phyloP scores from a whole-genome alignment of 2,329 filamentous ascomycete genomes.

The Hypomyces rosellus region DNA sequence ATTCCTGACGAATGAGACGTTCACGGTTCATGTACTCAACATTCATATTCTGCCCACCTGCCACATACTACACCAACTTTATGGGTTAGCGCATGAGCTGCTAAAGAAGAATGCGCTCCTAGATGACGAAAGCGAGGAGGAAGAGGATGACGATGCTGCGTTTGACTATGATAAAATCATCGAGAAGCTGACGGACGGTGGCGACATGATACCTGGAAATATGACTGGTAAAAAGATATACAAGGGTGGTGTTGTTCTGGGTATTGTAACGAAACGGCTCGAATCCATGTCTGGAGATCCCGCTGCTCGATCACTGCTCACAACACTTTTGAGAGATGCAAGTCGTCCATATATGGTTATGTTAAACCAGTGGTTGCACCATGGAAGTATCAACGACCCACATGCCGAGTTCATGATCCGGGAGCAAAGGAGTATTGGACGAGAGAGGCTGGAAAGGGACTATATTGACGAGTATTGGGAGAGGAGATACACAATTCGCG shows the following conservation, averaged over 20 bases:
- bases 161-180: slow-evolving; percentile 91
- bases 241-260: slow-evolving; percentile 94
- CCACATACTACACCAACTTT: slow-evolving; percentile 87
- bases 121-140: slow-evolving; percentile 69
- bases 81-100: slow-evolving; percentile 79
- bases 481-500: slow-evolving; percentile 88
- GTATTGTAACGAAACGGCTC: slow-evolving; percentile 75
- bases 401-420: slow-evolving; percentile 92
- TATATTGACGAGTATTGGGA: slow-evolving; percentile 99
- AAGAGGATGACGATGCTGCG: slow-evolving; percentile 64
- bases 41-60: slow-evolving; percentile 84
- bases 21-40: slow-evolving; percentile 89
- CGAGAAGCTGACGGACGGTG: slow-evolving; percentile 80
- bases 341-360: slow-evolving; percentile 95
- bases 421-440: slow-evolving; percentile 89
- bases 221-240: slow-evolving; percentile 86
- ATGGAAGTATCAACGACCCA: slow-evolving; percentile 89
- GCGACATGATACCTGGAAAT: slow-evolving; percentile 69
- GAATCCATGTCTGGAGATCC: slow-evolving; percentile 92
- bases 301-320: slow-evolving; percentile 73
- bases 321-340: slow-evolving; percentile 75
- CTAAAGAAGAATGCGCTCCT: slow-evolving; percentile 81
- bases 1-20: slow-evolving; percentile 78
- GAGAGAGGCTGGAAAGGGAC: slow-evolving; percentile 86
- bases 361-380: slow-evolving; percentile 98